A percentile compares a stretch with the other conserved stretches of the same genome.
These are phyloP conservation scores for Chaetoceros tenuissimus DNA, from an alignment of 108 stramenopile species.

Conservation along the genomic window DNA sequence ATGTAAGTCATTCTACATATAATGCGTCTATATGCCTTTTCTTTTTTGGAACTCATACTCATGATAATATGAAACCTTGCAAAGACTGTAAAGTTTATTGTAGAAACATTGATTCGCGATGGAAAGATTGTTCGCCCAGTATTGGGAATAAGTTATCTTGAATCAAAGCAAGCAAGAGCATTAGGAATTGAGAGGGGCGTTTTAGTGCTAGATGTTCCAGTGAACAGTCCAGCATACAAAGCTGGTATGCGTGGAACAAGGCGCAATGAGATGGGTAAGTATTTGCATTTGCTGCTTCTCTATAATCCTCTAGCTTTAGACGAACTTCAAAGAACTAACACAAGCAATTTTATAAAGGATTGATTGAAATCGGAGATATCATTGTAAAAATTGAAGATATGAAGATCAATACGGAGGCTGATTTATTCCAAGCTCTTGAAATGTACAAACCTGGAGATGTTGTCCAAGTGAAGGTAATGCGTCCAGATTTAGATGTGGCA, in stretches of 20 bases:
- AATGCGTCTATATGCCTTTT: too few relatives aligned
- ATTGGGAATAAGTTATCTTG: constrained; percentile 83
- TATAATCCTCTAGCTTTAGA: too few relatives aligned
- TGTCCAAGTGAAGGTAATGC: constrained; percentile 65
- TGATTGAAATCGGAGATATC: constrained; percentile 88
- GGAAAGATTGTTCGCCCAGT: constrained; percentile 83
- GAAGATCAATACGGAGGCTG: constrained; percentile 74
- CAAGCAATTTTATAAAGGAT: too few relatives aligned
- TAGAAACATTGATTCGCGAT: constrained; percentile 67
- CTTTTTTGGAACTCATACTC: too few relatives aligned
- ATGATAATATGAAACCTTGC: too few relatives aligned
- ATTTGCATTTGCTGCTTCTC: neutral
- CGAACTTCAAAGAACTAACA: too few relatives aligned
- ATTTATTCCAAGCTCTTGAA: constrained; percentile 87
- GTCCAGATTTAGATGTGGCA: constrained; percentile 10
- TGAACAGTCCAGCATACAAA: constrained; percentile 47
- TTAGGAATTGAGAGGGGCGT: constrained; percentile 87
- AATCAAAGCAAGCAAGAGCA: constrained; percentile 75
- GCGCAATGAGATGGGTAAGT: constrained; percentile 42
- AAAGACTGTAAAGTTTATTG: constrained; percentile 58
- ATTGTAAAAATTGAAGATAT: constrained; percentile 70
- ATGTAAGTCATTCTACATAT: too few relatives aligned
- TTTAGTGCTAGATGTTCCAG: constrained; percentile 84
- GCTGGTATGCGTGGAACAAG: constrained; percentile 67
- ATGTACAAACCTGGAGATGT: constrained; percentile 71